These are phyloP conservation scores for Aciculosporium take DNA, from an alignment of 2,329 filamentous ascomycete species.

Conservation along the genomic window DNA sequence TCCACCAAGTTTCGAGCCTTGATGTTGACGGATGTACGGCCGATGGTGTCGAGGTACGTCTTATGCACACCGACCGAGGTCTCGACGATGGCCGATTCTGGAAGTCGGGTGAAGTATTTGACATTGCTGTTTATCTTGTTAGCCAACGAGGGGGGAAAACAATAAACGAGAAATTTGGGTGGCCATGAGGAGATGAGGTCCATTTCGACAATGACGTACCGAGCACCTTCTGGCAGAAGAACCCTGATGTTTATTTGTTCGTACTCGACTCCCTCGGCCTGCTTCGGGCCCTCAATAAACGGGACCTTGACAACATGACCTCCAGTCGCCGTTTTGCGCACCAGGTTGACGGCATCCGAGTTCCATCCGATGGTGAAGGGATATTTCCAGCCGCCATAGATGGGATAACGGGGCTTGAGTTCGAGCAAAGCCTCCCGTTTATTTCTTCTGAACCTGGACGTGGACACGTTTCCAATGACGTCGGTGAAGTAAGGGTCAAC, in stretches of 20 bases:
- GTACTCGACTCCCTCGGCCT: slow-evolving; percentile 74
- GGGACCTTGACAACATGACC: slow-evolving; percentile 81
- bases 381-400: slow-evolving; percentile 97
- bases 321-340: slow-evolving; percentile 52
- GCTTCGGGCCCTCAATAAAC: slow-evolving; percentile 84
- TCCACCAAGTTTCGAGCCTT: slow-evolving; percentile 80
- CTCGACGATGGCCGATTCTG: slow-evolving; percentile 44
- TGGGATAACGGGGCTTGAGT: slow-evolving; percentile 84
- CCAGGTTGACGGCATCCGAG: slow-evolving; percentile 60
- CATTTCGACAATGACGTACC: slow-evolving; percentile 45
- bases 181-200: background rate
- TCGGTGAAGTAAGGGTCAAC: slow-evolving; percentile 89
- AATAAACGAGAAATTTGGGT: background rate
- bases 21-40: slow-evolving; percentile 68
- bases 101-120: slow-evolving; percentile 60
- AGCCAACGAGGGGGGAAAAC: slow-evolving; percentile 6
- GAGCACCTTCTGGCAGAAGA: slow-evolving; percentile 80
- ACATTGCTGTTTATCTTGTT: slow-evolving; percentile 51
- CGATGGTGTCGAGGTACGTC: slow-evolving; percentile 88
- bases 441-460: slow-evolving; percentile 69
- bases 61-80: slow-evolving; percentile 51
- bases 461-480: slow-evolving; percentile 93
- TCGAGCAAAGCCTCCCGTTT: slow-evolving; percentile 71
- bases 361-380: slow-evolving; percentile 97
- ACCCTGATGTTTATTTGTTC: slow-evolving; percentile 66